Conservation (phyloP, 73 alveolate genomes). For the Stentor coeruleus region DNA sequence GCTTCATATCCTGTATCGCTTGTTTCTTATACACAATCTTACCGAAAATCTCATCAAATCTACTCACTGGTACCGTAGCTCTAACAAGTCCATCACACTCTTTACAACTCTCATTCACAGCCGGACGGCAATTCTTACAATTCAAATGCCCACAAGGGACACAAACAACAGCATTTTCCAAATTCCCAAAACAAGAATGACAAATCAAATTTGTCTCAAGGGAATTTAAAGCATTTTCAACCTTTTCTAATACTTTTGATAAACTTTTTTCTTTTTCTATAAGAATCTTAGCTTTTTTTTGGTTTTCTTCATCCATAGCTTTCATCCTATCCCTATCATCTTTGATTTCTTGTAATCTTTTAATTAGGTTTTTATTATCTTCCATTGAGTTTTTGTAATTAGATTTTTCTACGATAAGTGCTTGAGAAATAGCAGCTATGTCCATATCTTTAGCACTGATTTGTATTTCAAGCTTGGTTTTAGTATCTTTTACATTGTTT, state of each 20-base stretch:
- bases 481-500: background rate
- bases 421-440: background rate
- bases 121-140: background rate
- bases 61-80: background rate
- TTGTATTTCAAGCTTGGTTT: background rate
- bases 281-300: background rate
- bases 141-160: background rate
- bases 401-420: background rate
- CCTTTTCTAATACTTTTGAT: background rate
- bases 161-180: conserved; percentile 20
- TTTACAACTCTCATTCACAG: background rate
- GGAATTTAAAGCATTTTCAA: conserved; percentile 14
- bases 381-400: background rate
- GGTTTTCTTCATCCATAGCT: background rate
- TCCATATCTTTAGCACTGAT: background rate
- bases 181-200: background rate
- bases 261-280: background rate
- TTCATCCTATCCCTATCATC: background rate
- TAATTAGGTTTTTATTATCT: background rate
- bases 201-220: conserved; percentile 5
- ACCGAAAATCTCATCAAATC: background rate
- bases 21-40: background rate
- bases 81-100: background rate
- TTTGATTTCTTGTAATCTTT: background rate
- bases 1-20: conserved; percentile 11